Base-by-base conservation (phyloP, 441 rosid species). In the Biscutella laevigata region DNA sequence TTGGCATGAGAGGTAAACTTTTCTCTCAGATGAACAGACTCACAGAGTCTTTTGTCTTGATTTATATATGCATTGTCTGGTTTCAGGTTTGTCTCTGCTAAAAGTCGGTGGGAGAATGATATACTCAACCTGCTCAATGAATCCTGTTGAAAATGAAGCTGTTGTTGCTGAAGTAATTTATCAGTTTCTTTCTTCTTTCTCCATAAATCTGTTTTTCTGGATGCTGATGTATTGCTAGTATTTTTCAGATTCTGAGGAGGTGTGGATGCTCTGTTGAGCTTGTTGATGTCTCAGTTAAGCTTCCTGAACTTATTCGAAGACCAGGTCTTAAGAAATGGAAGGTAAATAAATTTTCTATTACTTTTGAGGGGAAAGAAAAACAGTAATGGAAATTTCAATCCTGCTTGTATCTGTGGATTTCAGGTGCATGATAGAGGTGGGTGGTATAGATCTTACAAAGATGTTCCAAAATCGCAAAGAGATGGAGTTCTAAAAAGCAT, bases 101-200 rank as follows among this genome's bases (percentile, higher is more conserved):
- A 84, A 86, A 82, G 88, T 86, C 67, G 94, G 92, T 64, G 99
- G 99, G 47, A 82, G 86, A 78, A 88, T 92, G 89, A 86, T 92
- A 63, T 92, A 92, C 78, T 92, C 97, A n/a, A 88, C 99, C 49
- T 92, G 97, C 73, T 86, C 97, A 16, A 84, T 88, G 97, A 88
- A 92, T 74, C 97, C 97, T 42, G 80, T 92, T 49, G 97, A 92
- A 75, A 64, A 92, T 67, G 99, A 92, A 71, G 99, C 97, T 50
- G 99, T 92, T 68, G 90, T 88, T 71, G 84, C 95, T 55, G 92
- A 86, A 82, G 99, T 88, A 80, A 61, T 49, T n/a, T 21, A 10
- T 25, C 22, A 36, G 32, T 53, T 53, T 16, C 12, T 36, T 45
- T 22, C 16, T 52, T 37, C 43, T 20, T 39, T 53, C 7, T 16